Evolutionary conservation across 2,329 filamentous ascomycete species (phyloP).

Genomic region (Cercospora janseana): DNA sequence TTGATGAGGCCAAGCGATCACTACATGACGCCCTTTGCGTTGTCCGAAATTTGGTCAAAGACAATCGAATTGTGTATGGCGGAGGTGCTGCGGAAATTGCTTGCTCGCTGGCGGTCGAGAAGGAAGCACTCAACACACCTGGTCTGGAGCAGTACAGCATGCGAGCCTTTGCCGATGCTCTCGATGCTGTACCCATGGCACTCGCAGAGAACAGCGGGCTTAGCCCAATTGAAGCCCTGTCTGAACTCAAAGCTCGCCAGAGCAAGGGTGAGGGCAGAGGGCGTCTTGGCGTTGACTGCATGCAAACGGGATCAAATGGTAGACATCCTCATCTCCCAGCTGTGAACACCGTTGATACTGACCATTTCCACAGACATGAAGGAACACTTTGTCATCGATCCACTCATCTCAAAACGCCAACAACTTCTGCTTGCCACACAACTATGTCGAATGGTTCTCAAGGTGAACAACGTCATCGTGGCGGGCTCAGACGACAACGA

Average conservation of each 20-base stretch:
- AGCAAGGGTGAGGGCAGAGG: conserved; percentile 74
- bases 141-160: conserved; percentile 99
- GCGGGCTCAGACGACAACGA: conserved; percentile 83
- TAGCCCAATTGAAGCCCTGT: conserved; percentile 92
- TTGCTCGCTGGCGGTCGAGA: conserved; percentile 92
- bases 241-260: conserved; percentile 93
- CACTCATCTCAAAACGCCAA: conserved; percentile 95
- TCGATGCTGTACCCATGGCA: conserved; percentile 92
- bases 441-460: conserved; percentile 95
- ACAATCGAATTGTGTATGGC: conserved; percentile 97
- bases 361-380: conserved; percentile 71
- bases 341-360: conserved; percentile 2
- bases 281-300: conserved; percentile 91
- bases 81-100: conserved; percentile 96
- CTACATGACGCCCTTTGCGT: conserved; percentile 97
- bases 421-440: conserved; percentile 95
- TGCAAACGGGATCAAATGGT: conserved; percentile 88
- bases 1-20: conserved; percentile 97
- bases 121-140: conserved; percentile 83
- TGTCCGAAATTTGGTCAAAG: conserved; percentile 89
- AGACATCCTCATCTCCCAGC: conserved; percentile 34
- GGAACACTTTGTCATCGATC: conserved; percentile 96
- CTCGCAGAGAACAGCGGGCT: conserved; percentile 96
- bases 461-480: conserved; percentile 94
- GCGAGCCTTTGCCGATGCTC: conserved; percentile 93